These are phyloP conservation scores for Cyberlindnera nakhonratchasimensis DNA, from an alignment of 805 yeast genomes.

Conservation along the genomic window DNA sequence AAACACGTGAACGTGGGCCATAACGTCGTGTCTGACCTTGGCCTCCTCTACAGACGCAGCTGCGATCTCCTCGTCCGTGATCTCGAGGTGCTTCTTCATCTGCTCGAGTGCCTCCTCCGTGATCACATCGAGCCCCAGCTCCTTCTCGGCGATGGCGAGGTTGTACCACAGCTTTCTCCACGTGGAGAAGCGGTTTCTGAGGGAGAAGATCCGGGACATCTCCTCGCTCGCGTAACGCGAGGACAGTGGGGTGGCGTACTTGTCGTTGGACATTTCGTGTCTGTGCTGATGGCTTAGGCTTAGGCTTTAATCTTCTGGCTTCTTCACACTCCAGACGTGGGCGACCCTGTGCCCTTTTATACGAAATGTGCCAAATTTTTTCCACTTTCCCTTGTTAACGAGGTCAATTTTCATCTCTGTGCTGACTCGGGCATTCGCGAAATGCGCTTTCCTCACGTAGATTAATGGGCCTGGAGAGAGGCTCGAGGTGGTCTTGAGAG, in stretches of 20 bases:
- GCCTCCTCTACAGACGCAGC: conserved; percentile 93
- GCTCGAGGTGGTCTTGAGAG: too few species aligned
- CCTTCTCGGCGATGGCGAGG: conserved; percentile 92
- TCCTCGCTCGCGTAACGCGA: conserved; percentile 97
- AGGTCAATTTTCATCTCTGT: neutral
- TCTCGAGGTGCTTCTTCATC: conserved; percentile 71
- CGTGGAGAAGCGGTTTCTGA: conserved; percentile 91
- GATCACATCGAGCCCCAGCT: conserved; percentile 79
- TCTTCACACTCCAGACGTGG: too few species aligned
- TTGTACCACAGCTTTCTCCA: conserved; percentile 98
- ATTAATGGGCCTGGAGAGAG: too few species aligned
- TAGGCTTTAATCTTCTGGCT: neutral
- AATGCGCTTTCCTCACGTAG: too few species aligned
- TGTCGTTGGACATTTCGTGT: conserved; percentile 44
- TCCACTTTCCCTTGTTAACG: neutral
- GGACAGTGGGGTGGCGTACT: conserved; percentile 88
- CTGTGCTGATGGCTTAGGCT: neutral
- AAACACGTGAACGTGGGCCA: conserved; percentile 97
- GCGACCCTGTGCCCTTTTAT: neutral
- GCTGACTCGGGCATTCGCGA: conserved; percentile 1
- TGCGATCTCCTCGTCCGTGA: conserved; percentile 90
- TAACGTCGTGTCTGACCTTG: conserved; percentile 96
- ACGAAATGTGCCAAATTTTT: conserved; percentile 1
- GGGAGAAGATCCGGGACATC: conserved; percentile 90
- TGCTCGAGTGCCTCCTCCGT: conserved; percentile 89